Percentiles rank a stretch among this genome's conserved stretches.
Conservation (phyloP, 2,329 filamentous ascomycete genomes). For the Penicillium sp. region DNA sequence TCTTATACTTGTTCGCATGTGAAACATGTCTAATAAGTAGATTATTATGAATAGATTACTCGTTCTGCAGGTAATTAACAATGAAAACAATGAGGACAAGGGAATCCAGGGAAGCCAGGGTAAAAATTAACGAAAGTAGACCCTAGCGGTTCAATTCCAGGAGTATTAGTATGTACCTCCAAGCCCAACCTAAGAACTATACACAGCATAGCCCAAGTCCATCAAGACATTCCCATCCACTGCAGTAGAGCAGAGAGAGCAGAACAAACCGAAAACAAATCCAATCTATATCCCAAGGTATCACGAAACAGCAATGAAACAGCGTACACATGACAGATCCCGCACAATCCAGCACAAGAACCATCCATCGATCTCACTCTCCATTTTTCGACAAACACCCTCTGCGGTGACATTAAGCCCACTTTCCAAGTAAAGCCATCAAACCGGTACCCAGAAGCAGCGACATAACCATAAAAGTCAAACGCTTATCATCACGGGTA, state of each 20-base stretch:
- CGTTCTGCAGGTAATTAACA: too few species aligned
- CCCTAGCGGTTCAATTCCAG: background rate
- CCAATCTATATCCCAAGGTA: conserved; percentile 5
- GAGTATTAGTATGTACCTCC: background rate
- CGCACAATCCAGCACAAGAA: background rate
- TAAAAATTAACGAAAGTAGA: background rate
- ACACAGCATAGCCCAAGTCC: background rate
- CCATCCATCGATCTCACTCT: background rate
- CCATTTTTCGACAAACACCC: background rate
- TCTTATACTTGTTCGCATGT: too few species aligned
- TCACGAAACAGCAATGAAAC: conserved; percentile 3
- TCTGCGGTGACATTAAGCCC: conserved; percentile 49
- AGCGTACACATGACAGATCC: background rate
- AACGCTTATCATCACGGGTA: conserved; percentile 42
- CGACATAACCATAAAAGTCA: conserved; percentile 50
- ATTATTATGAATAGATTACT: too few species aligned
- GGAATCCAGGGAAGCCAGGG: too few species aligned
- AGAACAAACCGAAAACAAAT: background rate
- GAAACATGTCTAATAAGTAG: too few species aligned
- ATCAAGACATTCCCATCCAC: background rate
- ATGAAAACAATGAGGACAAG: too few species aligned
- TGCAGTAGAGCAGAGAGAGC: background rate
- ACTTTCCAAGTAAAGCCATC: conserved; percentile 58
- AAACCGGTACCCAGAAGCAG: conserved; percentile 47
- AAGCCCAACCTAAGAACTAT: background rate